Percentiles rank a stretch among this genome's conserved stretches.
These are phyloP conservation scores for Solanum lycopersicoides DNA, from an alignment of 257 asterid genomes.

Conservation along the genomic window DNA sequence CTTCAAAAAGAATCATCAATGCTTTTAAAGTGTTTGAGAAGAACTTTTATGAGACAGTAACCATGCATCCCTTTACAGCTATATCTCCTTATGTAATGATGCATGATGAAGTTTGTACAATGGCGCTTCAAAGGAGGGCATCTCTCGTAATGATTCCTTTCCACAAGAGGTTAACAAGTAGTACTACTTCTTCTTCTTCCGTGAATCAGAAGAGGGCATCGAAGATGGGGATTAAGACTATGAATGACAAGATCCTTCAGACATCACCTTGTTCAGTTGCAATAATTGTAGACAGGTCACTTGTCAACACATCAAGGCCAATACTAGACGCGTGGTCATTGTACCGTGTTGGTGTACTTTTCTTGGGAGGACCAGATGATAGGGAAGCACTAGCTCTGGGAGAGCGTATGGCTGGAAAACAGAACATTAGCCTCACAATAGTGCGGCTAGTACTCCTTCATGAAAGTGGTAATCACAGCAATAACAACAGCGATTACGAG, in stretches of 20 bases:
- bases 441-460: conserved; percentile 1
- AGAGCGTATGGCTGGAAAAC: conserved; percentile 4
- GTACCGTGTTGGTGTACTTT: conserved; percentile 16
- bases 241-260: conserved; percentile 14
- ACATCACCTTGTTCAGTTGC: conserved; percentile 22
- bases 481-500: background rate
- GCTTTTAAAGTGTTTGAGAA: conserved; percentile 18
- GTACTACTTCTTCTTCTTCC: background rate
- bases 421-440: conserved; percentile 6
- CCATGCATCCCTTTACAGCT: conserved; percentile 16
- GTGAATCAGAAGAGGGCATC: background rate
- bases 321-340: background rate
- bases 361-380: conserved; percentile 33
- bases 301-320: background rate
- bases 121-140: conserved; percentile 14
- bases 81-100: conserved; percentile 17
- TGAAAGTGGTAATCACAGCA: background rate
- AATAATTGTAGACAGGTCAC: conserved; percentile 10
- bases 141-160: conserved; percentile 20
- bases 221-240: background rate
- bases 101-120: conserved; percentile 21
- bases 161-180: conserved; percentile 1
- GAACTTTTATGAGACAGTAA: background rate
- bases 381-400: conserved; percentile 29
- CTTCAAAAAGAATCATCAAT: conserved; percentile 20